Evolutionary conservation across 169 alveolate genomes (phyloP), one percentile per base, ranked within the genome.

Genomic region (Toxoplasma gondii): DNA sequence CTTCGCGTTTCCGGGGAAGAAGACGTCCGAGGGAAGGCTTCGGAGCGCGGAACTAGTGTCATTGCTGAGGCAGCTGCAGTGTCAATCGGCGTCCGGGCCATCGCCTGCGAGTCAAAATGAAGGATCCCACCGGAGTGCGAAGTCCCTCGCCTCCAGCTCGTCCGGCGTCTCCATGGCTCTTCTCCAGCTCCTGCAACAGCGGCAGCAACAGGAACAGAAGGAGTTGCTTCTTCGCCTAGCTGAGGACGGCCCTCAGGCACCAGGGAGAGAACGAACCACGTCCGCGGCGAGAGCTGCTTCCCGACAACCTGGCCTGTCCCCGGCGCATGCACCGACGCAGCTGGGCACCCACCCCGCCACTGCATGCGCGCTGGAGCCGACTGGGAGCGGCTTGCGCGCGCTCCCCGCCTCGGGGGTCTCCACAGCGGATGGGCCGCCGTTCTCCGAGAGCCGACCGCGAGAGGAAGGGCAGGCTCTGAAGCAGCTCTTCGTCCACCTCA

Each of bases 171-270:
- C 74, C 74, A 31, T 64, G 74, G 86, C 86, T 7, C 45, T 78
- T 1, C 86, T 78, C 10, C 86, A 78, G 43, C 86, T 78, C 16
- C 22, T 78, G 27, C 86, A 78, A 45, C 86, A 78, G 24, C 86
- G 86, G 45, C 86, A 78, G 24, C 86, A 78, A n/a, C n/a, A 17
- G 86, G 86, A 78, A 45, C 86, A 78, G 44, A 78, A 78, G 86
- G 39, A 78, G 45, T n/a, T 78, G 27, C 39, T 78, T 2, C 49
- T 38, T 2, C 39, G 86, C 27, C 86, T 78, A 34, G 10, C 83
- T 27, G 83, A 70, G 29, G 83, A 34, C 39, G 36, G 27, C 67
- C 67, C 67, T 9, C 67, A 53, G 67, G 27, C 19, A 19, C 9
- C 67, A 19, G 67, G 19, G 67, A 53, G 67, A 19, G 67, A 19